Conservation (phyloP, 768 basidiomycete species). For the Ramaria sp. region DNA sequence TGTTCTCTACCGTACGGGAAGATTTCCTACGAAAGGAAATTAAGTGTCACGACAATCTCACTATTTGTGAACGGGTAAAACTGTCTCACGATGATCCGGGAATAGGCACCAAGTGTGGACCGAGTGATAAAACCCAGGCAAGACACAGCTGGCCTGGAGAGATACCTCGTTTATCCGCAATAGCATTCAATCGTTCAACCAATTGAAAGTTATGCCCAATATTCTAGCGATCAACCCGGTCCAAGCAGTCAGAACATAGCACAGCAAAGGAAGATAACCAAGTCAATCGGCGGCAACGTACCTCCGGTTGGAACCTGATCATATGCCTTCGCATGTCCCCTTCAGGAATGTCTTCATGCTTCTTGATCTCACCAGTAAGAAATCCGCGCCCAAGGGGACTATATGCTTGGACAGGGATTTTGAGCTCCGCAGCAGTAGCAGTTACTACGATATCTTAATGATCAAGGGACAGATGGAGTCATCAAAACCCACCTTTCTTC, state of each 20-base stretch:
- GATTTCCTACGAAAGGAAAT: constrained; percentile 21
- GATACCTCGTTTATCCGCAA: constrained; percentile 32
- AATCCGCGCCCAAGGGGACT: constrained; percentile 46
- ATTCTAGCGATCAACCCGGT: constrained; percentile 22
- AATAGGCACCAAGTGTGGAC: constrained; percentile 34
- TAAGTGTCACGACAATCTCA: constrained; percentile 17
- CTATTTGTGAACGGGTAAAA: constrained; percentile 19
- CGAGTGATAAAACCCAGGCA: constrained; percentile 31
- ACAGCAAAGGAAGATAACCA: too few species aligned
- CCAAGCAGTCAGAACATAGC: not conserved
- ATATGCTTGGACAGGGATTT: constrained; percentile 49
- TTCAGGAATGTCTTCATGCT: constrained; percentile 27
- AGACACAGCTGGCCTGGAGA: constrained; percentile 29
- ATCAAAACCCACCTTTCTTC: constrained; percentile 24
- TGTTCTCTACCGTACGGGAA: constrained; percentile 34
- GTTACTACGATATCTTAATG: constrained; percentile 29
- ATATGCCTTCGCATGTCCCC: constrained; percentile 20
- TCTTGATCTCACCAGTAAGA: constrained; percentile 39
- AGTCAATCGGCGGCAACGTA: not conserved
- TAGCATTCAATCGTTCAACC: constrained; percentile 27
- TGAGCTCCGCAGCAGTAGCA: constrained; percentile 41
- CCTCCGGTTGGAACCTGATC: constrained; percentile 11
- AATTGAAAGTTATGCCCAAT: constrained; percentile 31
- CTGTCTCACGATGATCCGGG: constrained; percentile 34
- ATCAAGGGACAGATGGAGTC: not conserved